Evolutionary conservation across 2,329 filamentous ascomycete species (phyloP).

Genomic region (Fusarium sororula): DNA sequence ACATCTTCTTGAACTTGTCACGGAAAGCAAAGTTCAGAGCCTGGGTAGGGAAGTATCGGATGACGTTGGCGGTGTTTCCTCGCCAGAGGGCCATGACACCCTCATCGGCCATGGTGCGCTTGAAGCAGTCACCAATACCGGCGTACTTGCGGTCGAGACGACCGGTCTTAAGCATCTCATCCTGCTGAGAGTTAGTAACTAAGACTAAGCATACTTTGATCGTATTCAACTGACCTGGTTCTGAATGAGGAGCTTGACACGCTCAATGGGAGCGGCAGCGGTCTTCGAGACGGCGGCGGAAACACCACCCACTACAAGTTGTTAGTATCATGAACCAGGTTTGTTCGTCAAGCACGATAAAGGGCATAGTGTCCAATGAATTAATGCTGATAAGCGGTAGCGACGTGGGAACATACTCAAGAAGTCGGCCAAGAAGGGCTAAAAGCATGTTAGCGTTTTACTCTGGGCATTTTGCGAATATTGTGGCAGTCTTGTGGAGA

Average conservation of each 20-base stretch:
- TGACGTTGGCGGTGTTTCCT: slow-evolving; percentile 99
- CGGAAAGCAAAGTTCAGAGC: slow-evolving; percentile 99
- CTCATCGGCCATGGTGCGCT: slow-evolving; percentile 87
- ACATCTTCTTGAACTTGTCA: slow-evolving; percentile 99
- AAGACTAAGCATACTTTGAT: neutral
- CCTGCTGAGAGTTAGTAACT: slow-evolving; percentile 64
- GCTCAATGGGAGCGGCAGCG: slow-evolving; percentile 99
- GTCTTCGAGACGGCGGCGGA: slow-evolving; percentile 99
- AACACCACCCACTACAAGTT: slow-evolving; percentile 91
- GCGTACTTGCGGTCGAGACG: slow-evolving; percentile 98
- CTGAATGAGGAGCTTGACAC: slow-evolving; percentile 99
- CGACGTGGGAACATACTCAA: slow-evolving; percentile 78
- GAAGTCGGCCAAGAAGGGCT: slow-evolving; percentile 98
- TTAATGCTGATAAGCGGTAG: slow-evolving; percentile 20
- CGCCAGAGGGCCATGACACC: slow-evolving; percentile 96
- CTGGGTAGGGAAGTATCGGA: slow-evolving; percentile 99
- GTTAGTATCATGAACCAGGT: slow-evolving; percentile 22
- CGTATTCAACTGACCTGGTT: slow-evolving; percentile 83
- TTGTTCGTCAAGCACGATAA: slow-evolving; percentile 6
- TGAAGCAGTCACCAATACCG: slow-evolving; percentile 96
- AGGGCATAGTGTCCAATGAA: neutral
- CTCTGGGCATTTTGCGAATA: neutral
- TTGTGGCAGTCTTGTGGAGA: neutral
- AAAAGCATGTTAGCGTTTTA: slow-evolving; percentile 38
- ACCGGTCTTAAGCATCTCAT: slow-evolving; percentile 99